Evolutionary conservation across 495 filamentous ascomycete species (phyloP).

Genomic region (Penicillium waksmanii): DNA sequence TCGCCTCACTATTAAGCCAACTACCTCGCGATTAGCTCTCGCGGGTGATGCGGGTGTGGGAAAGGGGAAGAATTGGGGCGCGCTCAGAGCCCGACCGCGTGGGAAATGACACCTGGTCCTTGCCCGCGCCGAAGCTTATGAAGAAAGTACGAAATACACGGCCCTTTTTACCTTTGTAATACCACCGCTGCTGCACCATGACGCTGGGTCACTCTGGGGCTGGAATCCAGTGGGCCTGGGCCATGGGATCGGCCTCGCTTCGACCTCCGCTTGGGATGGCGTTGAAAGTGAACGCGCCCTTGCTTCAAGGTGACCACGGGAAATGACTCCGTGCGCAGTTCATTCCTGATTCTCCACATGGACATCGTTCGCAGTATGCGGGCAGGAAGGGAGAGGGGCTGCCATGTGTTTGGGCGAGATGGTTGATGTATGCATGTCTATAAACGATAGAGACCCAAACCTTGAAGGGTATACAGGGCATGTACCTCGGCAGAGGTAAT

Average conservation of each 20-base stretch:
- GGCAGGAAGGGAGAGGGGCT: not conserved
- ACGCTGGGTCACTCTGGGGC: not conserved
- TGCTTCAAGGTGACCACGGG: constrained; percentile 10
- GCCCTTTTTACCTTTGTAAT: constrained; percentile 7
- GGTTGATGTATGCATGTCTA: not conserved
- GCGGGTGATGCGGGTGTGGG: constrained; percentile 18
- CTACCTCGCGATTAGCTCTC: constrained; percentile 13
- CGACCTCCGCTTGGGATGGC: not conserved
- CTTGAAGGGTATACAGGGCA: not conserved
- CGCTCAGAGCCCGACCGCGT: constrained; percentile 24
- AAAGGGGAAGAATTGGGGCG: constrained; percentile 10
- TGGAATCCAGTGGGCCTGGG: constrained; percentile 12
- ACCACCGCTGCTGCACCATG: constrained; percentile 7
- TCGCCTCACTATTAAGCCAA: not conserved
- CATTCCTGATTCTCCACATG: constrained; percentile 4
- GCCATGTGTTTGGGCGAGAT: not conserved
- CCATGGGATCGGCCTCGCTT: constrained; percentile 25
- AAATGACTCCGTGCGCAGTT: not conserved
- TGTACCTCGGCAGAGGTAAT: not conserved
- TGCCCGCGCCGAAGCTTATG: constrained; percentile 11
- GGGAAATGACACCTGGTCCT: constrained; percentile 29
- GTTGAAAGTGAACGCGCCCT: constrained; percentile 14
- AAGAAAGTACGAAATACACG: constrained; percentile 1
- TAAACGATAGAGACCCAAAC: not conserved
- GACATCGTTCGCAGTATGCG: not conserved